Conservation (phyloP, 2,329 filamentous ascomycete species). For the Chalara sp. region DNA sequence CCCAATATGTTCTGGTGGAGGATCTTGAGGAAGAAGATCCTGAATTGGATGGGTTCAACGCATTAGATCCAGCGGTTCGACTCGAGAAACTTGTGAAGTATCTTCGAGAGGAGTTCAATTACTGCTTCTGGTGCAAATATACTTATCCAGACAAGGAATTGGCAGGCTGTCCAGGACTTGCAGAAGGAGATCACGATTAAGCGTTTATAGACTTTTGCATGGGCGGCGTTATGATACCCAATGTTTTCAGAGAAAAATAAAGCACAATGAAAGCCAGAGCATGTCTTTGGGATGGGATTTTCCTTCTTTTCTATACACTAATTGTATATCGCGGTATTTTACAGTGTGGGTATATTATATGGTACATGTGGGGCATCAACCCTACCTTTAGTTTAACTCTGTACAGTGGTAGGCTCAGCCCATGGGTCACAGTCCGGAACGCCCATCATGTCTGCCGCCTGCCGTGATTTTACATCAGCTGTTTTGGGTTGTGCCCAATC, state of each 20-base stretch:
- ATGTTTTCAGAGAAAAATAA: not conserved
- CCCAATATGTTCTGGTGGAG: constrained; percentile 53
- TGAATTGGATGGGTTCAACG: constrained; percentile 75
- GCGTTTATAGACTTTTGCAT: constrained; percentile 7
- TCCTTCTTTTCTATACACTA: not conserved
- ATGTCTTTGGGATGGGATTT: too few species aligned
- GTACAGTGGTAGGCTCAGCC: not conserved
- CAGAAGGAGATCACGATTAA: constrained; percentile 73
- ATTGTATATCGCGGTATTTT: not conserved
- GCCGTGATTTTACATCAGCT: constrained; percentile 4
- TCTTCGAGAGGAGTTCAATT: constrained; percentile 64
- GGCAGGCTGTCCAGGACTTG: constrained; percentile 83
- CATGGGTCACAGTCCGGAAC: constrained; percentile 17
- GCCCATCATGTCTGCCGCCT: constrained; percentile 16
- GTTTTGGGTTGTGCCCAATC: not conserved
- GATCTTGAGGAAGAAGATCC: constrained; percentile 72
- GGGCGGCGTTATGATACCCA: constrained; percentile 16
- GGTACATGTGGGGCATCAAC: too few species aligned
- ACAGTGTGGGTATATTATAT: constrained; percentile 1
- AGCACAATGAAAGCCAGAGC: too few species aligned
- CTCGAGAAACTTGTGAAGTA: constrained; percentile 60
- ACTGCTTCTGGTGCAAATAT: constrained; percentile 97
- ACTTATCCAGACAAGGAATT: constrained; percentile 65
- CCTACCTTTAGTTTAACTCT: too few species aligned
- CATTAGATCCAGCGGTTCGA: constrained; percentile 57